These are phyloP conservation scores for Suillus alpinus DNA, from an alignment of 768 basidiomycete species.

Conservation along the genomic window DNA sequence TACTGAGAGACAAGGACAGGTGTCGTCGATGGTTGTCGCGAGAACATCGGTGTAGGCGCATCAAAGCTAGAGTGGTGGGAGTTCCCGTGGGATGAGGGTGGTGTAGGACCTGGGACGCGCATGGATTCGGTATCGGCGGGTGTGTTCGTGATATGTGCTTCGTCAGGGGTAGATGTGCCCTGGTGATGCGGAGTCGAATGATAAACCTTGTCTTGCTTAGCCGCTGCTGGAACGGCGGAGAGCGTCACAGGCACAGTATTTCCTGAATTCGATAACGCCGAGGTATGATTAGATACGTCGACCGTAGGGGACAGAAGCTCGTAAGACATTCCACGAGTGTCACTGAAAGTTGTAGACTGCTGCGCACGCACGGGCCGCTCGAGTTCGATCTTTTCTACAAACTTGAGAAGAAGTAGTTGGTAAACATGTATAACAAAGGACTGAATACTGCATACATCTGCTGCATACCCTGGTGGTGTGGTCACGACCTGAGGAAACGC, in stretches of 20 bases:
- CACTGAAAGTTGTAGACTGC: conserved; percentile 17
- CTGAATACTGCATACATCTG: conserved; percentile 46
- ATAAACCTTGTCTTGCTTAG: conserved; percentile 11
- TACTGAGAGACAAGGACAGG: conserved; percentile 58
- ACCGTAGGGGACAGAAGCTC: conserved; percentile 22
- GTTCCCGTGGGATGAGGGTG: conserved; percentile 12
- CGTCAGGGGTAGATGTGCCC: conserved; percentile 12
- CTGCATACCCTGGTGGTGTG: conserved; percentile 68
- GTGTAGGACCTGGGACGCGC: conserved; percentile 6
- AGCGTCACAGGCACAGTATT: conserved; percentile 14
- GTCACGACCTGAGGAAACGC: conserved; percentile 48
- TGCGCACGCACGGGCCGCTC: conserved; percentile 9
- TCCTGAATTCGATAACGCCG: conserved; percentile 23
- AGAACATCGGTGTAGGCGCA: conserved; percentile 14
- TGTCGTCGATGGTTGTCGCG: conserved; percentile 35
- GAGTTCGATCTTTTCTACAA: conserved; percentile 17
- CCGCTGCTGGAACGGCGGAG: conserved; percentile 11
- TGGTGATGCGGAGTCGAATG: conserved; percentile 11
- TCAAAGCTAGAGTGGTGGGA: conserved; percentile 6
- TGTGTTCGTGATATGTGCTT: conserved; percentile 16
- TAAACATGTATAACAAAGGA: conserved; percentile 5
- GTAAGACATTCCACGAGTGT: conserved; percentile 28
- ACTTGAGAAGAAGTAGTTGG: conserved; percentile 13
- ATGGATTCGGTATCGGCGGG: conserved; percentile 9
- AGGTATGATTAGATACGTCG: conserved; percentile 10